phyloP scores from a whole-genome alignment of 805 yeast species.

The Maudiozyma pseudohumilis region DNA sequence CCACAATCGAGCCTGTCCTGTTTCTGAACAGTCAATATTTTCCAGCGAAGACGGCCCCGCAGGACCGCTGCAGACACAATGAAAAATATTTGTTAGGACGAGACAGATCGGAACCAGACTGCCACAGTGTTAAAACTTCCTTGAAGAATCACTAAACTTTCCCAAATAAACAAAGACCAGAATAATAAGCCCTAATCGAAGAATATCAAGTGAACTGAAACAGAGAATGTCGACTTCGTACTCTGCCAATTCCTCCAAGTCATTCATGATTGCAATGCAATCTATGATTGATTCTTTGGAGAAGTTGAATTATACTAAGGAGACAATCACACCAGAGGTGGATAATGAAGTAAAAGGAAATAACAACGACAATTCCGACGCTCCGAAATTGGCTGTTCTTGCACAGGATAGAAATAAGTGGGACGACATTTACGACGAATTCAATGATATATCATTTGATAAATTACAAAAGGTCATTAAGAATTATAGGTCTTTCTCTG shows the following conservation, averaged over 20 bases:
- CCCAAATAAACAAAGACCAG: too few species aligned
- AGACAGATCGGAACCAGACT: too few species aligned
- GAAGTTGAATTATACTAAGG: constrained; percentile 18
- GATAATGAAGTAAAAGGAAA: constrained; percentile 21
- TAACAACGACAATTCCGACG: constrained; percentile 24
- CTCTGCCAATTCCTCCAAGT: constrained; percentile 55
- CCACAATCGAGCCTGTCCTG: too few species aligned
- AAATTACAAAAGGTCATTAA: constrained; percentile 15
- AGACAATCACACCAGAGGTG: constrained; percentile 15
- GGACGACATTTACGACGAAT: constrained; percentile 30
- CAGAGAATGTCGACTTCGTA: constrained; percentile 37
- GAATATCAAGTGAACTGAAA: too few species aligned
- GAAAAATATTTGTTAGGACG: too few species aligned
- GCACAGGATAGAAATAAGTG: constrained; percentile 33
- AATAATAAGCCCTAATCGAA: too few species aligned
- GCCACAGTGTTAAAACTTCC: too few species aligned
- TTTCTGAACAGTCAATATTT: too few species aligned
- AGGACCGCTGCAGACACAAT: too few species aligned
- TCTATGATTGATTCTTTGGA: constrained; percentile 47
- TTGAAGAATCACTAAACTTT: too few species aligned
- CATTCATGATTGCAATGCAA: constrained; percentile 72
- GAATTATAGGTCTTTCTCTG: constrained; percentile 7
- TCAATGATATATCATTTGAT: constrained; percentile 24
- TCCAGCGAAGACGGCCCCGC: too few species aligned
- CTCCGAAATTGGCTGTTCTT: constrained; percentile 25